Evolutionary conservation across 306 rosid species (phyloP), one percentile per base, ranked within the genome.

Genomic region (Senna tora): DNA sequence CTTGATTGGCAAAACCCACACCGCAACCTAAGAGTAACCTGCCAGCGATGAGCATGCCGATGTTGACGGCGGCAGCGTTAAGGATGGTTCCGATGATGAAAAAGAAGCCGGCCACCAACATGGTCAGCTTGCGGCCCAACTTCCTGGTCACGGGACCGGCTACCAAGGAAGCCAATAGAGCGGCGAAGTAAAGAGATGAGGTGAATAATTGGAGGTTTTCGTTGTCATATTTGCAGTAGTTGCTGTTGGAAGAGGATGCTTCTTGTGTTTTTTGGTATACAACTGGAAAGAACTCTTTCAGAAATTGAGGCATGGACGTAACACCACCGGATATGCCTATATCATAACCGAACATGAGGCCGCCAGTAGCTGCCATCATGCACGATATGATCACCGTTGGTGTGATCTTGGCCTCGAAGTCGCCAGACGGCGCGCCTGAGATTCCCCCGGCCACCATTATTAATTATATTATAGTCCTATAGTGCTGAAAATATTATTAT

Each of bases 1-100:
- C 90, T 85, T 88, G 96, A 68, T 88, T 86, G 41, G 87, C 93
- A 16, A 90, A 93, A 45, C 96, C 98, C 59, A 93, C 98, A 2
- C 96, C 96, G 20, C 86, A 87, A 14, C 96, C 98, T 15, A 93
- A 89, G 2, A 72, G 41, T 56, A 92, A 46, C 51, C 96, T 79
- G 5, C 96, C 96, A 0, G 67, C 0, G 46, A 93, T 93, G 66
- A 93, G 88, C 79, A 85, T 65, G 10, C 17, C 1, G 20, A 92
- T 79, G 57, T 50, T 69, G 2, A n/a, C 20, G 4, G 86, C 93
- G 0, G 85, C 61, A 0, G 88, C 80, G 10, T 83, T 90, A 15
- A 88, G 55, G 55, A 80, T 8, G 0, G 93, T 84, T 34, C 98
- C 96, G 3, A 69, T 0, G 2, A 90, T 46, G 75, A 92, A 90